Base-by-base conservation (phyloP, 768 basidiomycete genomes). In the Macrolepiota dolichaula region DNA sequence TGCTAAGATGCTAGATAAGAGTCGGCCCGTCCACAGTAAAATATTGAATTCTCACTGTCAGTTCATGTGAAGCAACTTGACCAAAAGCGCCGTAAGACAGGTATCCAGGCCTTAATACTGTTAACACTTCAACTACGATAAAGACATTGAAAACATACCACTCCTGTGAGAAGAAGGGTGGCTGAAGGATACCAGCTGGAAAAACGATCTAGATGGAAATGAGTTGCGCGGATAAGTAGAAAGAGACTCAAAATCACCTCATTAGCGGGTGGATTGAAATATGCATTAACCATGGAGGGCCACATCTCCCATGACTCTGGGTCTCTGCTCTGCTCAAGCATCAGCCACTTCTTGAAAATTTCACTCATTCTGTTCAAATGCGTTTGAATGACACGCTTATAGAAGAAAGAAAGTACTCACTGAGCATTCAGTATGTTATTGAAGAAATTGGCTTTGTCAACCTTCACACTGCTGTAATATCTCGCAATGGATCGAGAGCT, bases 1-100 rank as follows among this genome's bases (percentile, higher is more conserved):
- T 95, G 92, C 89, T 95, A 49, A 29, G 25, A 46, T 61, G 35
- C 50, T 59, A 25, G 37, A 27, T 32, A 17, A 40, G 42, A 37
- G 55, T 50, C 57, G 24, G 53, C 25, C 3, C 54, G 22, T 4
- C 9, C 25, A 29, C 12, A 15, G 24, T 24, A 51, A 7, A 54
- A 25, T 29, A 22, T 37, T 19, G 17, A 40, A 64, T 4, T 68
- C 86, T 59, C 59, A 95, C 91, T 22, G 91, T 91, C 49, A 98
- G 76, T 72, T 99, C 96, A 70, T 99, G 96, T 0, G 93, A 85
- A 24, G 94, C 95, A 19, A 97, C 88, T 53, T 89, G 86, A 13
- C 96, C 97, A 68, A 98, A 97, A 1, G 94, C 87, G 22, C 95
- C 96, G 65, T 96, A 98, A 29, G 86, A 82, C 60, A 98, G 78